These are phyloP conservation scores for Ajuga chamaepitys DNA, from an alignment of 257 asterid species.

Conservation along the genomic window DNA sequence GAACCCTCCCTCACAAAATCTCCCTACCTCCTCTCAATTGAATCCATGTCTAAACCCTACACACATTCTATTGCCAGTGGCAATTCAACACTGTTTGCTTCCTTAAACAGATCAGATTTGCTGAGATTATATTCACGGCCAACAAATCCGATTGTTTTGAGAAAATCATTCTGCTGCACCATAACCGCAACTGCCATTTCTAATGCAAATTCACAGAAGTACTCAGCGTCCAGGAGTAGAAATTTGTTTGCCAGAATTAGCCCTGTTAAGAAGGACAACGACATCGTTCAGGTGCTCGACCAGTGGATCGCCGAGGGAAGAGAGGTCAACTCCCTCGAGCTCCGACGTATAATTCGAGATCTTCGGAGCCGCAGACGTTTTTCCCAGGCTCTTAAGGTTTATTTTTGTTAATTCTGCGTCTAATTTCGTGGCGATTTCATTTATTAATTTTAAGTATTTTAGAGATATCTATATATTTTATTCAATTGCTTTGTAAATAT, in stretches of 20 bases:
- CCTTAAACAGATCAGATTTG: constrained; percentile 19
- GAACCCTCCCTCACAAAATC: not conserved
- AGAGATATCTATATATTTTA: not conserved
- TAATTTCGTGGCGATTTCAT: not conserved
- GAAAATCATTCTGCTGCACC: constrained; percentile 11
- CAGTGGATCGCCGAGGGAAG: constrained; percentile 61
- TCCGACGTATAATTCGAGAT: constrained; percentile 46
- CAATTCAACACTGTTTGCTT: constrained; percentile 24
- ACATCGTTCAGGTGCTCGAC: constrained; percentile 38
- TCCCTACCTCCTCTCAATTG: constrained; percentile 1
- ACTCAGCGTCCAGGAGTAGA: constrained; percentile 24
- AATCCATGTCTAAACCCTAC: constrained; percentile 9
- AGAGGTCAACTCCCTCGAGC: constrained; percentile 29
- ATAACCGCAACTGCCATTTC: not conserved
- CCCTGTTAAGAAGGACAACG: constrained; percentile 30
- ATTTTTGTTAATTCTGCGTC: not conserved
- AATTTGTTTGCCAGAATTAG: constrained; percentile 52
- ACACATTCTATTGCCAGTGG: constrained; percentile 9
- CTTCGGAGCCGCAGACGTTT: constrained; percentile 52
- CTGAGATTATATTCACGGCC: constrained; percentile 1
- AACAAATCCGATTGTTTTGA: not conserved
- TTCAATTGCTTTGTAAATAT: not conserved
- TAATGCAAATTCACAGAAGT: constrained; percentile 10
- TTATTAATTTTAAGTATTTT: not conserved
- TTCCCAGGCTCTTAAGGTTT: constrained; percentile 57